These are phyloP conservation scores for Lecanicillium sp. DNA, from an alignment of 2,329 filamentous ascomycete species.

Conservation along the genomic window DNA sequence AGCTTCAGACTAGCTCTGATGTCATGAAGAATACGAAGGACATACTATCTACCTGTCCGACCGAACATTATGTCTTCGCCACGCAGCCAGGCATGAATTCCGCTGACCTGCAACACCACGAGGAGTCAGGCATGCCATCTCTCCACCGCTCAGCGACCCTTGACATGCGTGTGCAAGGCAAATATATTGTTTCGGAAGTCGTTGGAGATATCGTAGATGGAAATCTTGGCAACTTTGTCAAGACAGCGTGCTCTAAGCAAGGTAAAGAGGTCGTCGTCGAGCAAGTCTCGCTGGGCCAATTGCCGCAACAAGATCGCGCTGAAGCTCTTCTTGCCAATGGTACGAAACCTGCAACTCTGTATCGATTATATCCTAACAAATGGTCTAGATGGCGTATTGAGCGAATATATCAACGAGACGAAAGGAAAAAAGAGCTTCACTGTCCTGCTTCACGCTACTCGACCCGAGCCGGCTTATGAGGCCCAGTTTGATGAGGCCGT, in stretches of 20 bases:
- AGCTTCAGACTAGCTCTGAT: constrained; percentile 44
- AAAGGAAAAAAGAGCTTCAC: constrained; percentile 53
- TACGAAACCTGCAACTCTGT: constrained; percentile 23
- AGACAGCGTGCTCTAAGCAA: constrained; percentile 37
- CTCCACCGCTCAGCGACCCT: constrained; percentile 38
- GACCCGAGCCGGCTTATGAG: constrained; percentile 54
- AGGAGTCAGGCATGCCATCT: constrained; percentile 47
- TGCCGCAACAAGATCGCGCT: constrained; percentile 37
- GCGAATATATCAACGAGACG: constrained; percentile 39
- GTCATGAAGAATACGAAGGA: constrained; percentile 38
- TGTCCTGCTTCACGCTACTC: constrained; percentile 67
- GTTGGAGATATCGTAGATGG: constrained; percentile 40
- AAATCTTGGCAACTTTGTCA: constrained; percentile 39
- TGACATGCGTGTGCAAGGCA: constrained; percentile 29
- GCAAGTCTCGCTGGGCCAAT: constrained; percentile 34
- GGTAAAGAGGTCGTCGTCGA: constrained; percentile 34
- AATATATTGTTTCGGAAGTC: constrained; percentile 52
- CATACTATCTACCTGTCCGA: constrained; percentile 63
- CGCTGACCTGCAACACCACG: constrained; percentile 54
- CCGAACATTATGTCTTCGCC: constrained; percentile 69
- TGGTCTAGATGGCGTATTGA: constrained; percentile 45
- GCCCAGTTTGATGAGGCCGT: constrained; percentile 55
- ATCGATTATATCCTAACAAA: constrained; percentile 12
- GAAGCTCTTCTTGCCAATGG: constrained; percentile 42
- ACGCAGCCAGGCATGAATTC: constrained; percentile 69